Percentiles rank a stretch among this genome's conserved stretches.
Conservation (phyloP, 164 flowering plant species). For the Magnolia sinica region DNA sequence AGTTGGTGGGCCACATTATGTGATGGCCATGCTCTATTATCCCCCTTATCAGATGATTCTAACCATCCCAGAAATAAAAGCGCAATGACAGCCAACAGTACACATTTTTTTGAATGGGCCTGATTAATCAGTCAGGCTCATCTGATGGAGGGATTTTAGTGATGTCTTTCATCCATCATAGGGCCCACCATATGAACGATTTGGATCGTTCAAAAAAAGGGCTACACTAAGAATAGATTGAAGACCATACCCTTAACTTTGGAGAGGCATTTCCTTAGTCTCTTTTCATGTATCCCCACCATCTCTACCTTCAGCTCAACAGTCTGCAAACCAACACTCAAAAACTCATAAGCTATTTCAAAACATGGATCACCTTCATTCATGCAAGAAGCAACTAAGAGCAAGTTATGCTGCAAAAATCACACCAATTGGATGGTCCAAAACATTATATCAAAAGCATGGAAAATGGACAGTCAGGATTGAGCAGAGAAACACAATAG, state of each 20-base stretch:
- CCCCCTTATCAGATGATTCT: neutral
- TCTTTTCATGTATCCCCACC: slow-evolving; percentile 61
- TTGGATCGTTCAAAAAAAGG: neutral
- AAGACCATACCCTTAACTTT: slow-evolving; percentile 44
- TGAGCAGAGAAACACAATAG: too few relatives aligned
- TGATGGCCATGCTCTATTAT: neutral
- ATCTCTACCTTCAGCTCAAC: slow-evolving; percentile 70
- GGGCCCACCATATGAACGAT: neutral
- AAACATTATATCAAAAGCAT: too few relatives aligned
- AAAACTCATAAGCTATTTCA: neutral
- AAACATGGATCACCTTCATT: neutral
- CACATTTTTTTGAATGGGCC: neutral
- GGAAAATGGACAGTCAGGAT: too few relatives aligned
- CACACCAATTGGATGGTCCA: too few relatives aligned
- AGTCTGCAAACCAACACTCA: slow-evolving; percentile 29
- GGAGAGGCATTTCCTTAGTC: slow-evolving; percentile 54
- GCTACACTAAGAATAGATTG: neutral
- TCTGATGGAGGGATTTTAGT: too few relatives aligned
- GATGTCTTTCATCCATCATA: too few relatives aligned
- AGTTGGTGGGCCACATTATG: neutral
- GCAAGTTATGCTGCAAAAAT: too few relatives aligned
- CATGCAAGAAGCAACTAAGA: neutral
- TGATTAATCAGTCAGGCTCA: too few relatives aligned
- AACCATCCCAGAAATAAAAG: neutral
- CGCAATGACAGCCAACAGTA: too few relatives aligned